Conservation (phyloP, 2,329 filamentous ascomycete species). For the Sporothrix inflata region DNA sequence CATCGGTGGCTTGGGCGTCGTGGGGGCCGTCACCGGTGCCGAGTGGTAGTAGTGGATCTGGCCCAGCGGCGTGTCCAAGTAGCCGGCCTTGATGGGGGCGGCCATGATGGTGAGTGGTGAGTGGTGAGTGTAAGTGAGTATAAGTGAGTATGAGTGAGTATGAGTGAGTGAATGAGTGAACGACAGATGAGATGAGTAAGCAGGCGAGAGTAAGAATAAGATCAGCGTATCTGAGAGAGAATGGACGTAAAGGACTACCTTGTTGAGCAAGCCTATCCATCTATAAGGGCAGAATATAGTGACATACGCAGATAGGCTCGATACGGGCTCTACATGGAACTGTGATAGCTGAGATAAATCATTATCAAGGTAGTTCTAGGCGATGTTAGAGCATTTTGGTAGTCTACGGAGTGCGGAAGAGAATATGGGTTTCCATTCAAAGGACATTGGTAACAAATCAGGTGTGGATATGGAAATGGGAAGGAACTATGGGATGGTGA, state of each 20-base stretch:
- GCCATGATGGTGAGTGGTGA: not conserved
- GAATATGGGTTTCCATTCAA: not conserved
- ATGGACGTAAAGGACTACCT: not conserved
- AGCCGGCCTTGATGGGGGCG: constrained; percentile 24
- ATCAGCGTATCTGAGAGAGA: not conserved
- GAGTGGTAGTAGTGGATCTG: constrained; percentile 33
- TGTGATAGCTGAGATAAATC: not conserved
- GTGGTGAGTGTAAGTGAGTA: no score
- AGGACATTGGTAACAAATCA: not conserved
- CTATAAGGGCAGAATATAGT: not conserved
- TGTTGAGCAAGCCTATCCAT: not conserved
- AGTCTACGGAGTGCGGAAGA: not conserved
- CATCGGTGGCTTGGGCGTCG: not conserved
- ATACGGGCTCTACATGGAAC: not conserved
- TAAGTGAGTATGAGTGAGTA: no score
- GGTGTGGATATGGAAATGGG: not conserved
- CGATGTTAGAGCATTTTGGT: not conserved
- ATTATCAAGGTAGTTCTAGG: not conserved
- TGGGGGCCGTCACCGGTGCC: not conserved
- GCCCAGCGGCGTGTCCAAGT: constrained; percentile 30
- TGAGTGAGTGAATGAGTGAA: not conserved
- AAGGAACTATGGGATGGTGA: not conserved
- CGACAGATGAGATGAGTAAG: constrained; percentile 6
- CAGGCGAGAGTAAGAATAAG: not conserved
- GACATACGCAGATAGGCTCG: not conserved